phyloP scores from a whole-genome alignment of 352 stramenopile species.

The Stephanocyclus meneghinianus region DNA sequence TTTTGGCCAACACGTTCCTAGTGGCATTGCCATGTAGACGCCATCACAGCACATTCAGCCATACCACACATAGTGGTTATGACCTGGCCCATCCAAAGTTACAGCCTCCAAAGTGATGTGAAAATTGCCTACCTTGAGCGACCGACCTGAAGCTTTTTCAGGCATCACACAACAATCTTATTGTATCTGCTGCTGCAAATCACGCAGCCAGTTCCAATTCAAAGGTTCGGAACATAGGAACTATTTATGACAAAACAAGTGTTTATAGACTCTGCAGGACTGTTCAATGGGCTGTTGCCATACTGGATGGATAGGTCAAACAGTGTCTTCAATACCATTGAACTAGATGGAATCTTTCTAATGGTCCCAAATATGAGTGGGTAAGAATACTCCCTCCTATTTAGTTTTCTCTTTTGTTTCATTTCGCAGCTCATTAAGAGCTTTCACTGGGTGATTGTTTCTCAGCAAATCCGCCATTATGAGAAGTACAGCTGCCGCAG shows the following conservation, averaged over 20 bases:
- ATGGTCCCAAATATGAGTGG: slow-evolving; percentile 86
- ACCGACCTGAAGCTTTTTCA: slow-evolving; percentile 51
- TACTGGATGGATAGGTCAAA: slow-evolving; percentile 79
- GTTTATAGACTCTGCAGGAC: slow-evolving; percentile 19
- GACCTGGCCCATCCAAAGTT: too few relatives aligned
- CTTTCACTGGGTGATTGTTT: background rate
- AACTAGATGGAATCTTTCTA: slow-evolving; percentile 71
- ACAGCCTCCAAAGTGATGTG: background rate
- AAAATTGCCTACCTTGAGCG: slow-evolving; percentile 63
- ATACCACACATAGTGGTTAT: too few relatives aligned
- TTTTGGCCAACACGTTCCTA: too few relatives aligned
- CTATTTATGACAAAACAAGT: slow-evolving; percentile 26
- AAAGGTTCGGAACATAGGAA: slow-evolving; percentile 65
- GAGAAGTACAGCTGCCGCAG: slow-evolving; percentile 79
- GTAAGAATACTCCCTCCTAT: background rate
- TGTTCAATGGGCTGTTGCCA: slow-evolving; percentile 66
- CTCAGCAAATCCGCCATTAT: slow-evolving; percentile 83
- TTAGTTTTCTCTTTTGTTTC: background rate
- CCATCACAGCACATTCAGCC: too few relatives aligned
- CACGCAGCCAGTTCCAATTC: slow-evolving; percentile 72
- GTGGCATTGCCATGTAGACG: too few relatives aligned
- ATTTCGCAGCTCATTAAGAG: background rate
- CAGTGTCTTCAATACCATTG: slow-evolving; percentile 72
- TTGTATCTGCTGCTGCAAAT: slow-evolving; percentile 73
- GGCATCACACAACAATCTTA: slow-evolving; percentile 79